Evolutionary conservation across 2,329 filamentous ascomycete species (phyloP).

Genomic region (Apiospora rasikravindrae): DNA sequence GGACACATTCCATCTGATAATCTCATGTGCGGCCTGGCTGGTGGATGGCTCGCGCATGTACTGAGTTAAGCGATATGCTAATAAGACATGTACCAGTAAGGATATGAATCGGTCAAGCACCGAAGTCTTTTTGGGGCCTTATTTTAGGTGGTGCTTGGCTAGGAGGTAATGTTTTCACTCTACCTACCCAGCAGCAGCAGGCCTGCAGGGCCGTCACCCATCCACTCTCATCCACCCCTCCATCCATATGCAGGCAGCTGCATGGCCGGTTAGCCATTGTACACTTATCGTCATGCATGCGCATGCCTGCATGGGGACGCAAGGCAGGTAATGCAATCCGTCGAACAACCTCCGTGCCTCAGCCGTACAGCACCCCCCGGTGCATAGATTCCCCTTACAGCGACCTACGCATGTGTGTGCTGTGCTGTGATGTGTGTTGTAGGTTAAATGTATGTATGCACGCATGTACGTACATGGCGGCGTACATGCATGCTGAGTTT

Average conservation of each 20-base stretch:
- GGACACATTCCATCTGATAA: constrained; percentile 25
- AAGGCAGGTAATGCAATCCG: constrained; percentile 25
- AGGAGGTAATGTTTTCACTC: background rate
- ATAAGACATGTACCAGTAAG: constrained; percentile 18
- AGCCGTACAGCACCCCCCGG: background rate
- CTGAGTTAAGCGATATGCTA: constrained; percentile 8
- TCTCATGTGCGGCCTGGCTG: constrained; percentile 25
- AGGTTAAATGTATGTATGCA: background rate
- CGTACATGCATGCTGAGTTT: constrained; percentile 3
- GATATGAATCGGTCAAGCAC: background rate
- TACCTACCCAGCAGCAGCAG: background rate
- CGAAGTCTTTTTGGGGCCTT: background rate
- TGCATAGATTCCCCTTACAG: background rate
- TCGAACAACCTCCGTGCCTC: constrained; percentile 12
- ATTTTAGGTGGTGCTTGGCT: background rate
- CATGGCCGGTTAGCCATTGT: constrained; percentile 15
- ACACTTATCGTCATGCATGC: constrained; percentile 22
- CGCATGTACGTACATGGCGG: background rate
- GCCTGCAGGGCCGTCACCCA: background rate
- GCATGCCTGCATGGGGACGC: constrained; percentile 17
- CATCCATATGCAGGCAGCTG: constrained; percentile 1
- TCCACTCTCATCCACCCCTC: constrained; percentile 4
- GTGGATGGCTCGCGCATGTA: constrained; percentile 13
- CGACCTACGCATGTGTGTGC: background rate
- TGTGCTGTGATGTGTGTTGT: background rate